Base-by-base conservation (phyloP, 371 early-diverging fungal genomes). In the Chytridium lagenaria region DNA sequence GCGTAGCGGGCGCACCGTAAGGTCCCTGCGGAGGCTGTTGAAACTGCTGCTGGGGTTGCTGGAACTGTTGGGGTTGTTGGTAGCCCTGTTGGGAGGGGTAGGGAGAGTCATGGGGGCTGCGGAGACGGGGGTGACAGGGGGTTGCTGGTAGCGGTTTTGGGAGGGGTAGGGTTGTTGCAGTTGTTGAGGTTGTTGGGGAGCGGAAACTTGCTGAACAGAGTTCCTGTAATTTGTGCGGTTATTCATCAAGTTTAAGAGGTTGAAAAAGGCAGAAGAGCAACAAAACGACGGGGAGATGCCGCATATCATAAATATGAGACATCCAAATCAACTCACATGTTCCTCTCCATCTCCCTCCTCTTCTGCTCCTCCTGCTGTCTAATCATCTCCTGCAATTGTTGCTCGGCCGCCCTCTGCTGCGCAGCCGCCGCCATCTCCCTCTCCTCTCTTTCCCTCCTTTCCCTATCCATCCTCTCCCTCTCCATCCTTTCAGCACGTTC, bases 321-420 rank as follows among this genome's bases (percentile, higher is more conserved):
- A 57, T n/a, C n/a, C 7, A 57, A 57, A 26, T 26, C 7, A 15
- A 26, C 22, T 57, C 30, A 22, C 22, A 57, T 23, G 30, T 23
- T 22, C 57, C 7, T 30, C 57, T 30, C 22, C 57, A 57, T 57
- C 22, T 57, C 7, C 26, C 30, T 22, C 57, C 57, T 57, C 57
- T 57, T 5, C 15, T 57, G 7, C 57, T 23, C 30, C 30, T 57
- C 26, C 30, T 57, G 57, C 30, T 57, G 57, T 23, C 30, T 57
- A 5, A 23, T 15, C 57, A 57, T 57, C 57, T 57, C 57, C 57
- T 57, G 57, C 57, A 23, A 7, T 26, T 57, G 57, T 30, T 23
- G 7, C 57, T 57, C 26, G 57, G 30, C 7, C 7, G 44, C 44
- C 44, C 19, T 7, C 44, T 44, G 44, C 19, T 44, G 44, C 7